These are phyloP conservation scores for Coemansia interrupta DNA, from an alignment of 192 early-diverging fungal species.

Conservation along the genomic window DNA sequence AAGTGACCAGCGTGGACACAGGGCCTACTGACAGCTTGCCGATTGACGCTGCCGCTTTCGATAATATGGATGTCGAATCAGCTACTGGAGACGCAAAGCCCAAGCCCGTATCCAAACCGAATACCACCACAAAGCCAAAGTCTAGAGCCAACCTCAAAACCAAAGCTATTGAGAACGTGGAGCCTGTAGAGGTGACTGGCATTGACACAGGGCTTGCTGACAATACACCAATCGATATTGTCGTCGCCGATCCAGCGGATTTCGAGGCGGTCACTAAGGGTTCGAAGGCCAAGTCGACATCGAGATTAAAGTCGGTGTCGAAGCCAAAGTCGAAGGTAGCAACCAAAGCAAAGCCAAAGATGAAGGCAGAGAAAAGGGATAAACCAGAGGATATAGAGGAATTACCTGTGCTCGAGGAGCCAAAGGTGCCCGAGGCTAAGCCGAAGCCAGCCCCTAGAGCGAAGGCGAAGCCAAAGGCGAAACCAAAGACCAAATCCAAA, in stretches of 20 bases:
- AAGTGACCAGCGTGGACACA: too few relatives aligned
- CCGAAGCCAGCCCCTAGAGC: neutral
- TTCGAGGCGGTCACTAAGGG: too few relatives aligned
- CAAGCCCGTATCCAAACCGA: neutral
- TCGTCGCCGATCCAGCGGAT: too few relatives aligned
- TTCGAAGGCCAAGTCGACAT: too few relatives aligned
- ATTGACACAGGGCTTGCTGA: too few relatives aligned
- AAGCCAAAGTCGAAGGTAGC: constrained; percentile 2
- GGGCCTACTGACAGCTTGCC: too few relatives aligned
- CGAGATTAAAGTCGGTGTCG: neutral
- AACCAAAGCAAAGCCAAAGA: neutral
- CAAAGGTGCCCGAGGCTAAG: neutral
- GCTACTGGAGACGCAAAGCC: too few relatives aligned
- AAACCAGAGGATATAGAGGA: neutral
- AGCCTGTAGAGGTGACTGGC: too few relatives aligned
- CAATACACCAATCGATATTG: too few relatives aligned
- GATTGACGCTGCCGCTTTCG: too few relatives aligned
- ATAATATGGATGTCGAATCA: too few relatives aligned
- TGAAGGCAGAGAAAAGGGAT: neutral
- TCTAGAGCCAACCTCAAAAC: neutral
- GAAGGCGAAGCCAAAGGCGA: neutral
- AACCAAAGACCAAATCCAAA: neutral
- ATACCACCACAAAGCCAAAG: neutral
- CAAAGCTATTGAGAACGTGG: neutral
- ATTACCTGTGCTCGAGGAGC: neutral